Base-by-base conservation (phyloP, 2,329 filamentous ascomycete species). In the Fusarium sp. region DNA sequence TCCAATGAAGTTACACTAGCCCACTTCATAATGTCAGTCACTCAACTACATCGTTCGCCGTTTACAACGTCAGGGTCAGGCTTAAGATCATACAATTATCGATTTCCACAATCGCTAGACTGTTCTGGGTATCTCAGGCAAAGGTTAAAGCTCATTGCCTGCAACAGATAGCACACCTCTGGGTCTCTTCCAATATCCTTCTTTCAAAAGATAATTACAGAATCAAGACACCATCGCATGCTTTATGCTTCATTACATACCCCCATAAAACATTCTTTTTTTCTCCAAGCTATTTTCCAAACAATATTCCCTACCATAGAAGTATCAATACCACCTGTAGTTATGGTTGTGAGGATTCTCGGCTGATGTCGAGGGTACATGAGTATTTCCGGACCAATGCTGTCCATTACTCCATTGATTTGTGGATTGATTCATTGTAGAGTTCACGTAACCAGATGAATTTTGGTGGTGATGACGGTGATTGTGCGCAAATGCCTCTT, bases 401-500 rank as follows among this genome's bases (percentile, higher is more conserved):
- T 70, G 49, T 28, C 39, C 58, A 11, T 55, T 44, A 26, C 18
- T 36, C 60, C 43, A 58, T 24, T 66, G 48, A 20, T 24, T 26
- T 15, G 39, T n/a, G 15, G 61, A 58, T 20, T 51, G 67, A 45
- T 56, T 45, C 24, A 31, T 24, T 6, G 36, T 36, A 18, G 40
- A 28, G 14, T 28, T 15, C 39, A 40, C 8, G 31, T 60, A 31
- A 18, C 42, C 24, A 5, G 46, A 36, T 24, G 52, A 39, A 6
- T 36, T 54, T 10, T 31, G 44, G 11, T 57, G 48, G 13, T 53
- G 44, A 17, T 69, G 63, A 15, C 14, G 58, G 7, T 44, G 43
- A 8, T 71, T 61, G 8, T 71, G 52, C 9, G 63, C 44, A 38
- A 66, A 61, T n/a, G 59, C 53, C 24, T 64, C 51, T 7, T 68